Base-by-base conservation (phyloP, 805 yeast species). In the Teunomyces cretensis region DNA sequence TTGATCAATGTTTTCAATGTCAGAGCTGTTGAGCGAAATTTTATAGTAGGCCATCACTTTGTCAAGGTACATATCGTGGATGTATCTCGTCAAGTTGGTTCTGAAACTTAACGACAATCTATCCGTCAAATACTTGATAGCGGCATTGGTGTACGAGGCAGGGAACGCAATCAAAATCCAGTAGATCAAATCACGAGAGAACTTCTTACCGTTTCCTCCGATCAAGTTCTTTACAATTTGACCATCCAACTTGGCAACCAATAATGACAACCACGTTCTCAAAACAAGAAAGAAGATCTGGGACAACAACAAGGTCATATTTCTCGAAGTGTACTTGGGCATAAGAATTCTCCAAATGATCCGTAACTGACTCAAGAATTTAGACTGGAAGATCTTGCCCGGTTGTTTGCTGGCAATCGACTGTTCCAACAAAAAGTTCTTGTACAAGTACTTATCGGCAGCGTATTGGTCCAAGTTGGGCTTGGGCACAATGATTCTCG, bases 91-190 rank as follows among this genome's bases (percentile, higher is more conserved):
- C 55, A 91, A 72, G 52, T 84, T 84, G 1, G 94, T 84, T 72
- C 97, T 80, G 71, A 91, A 91, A 56, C 87, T 88, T 43, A 89
- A 74, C 9, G 96, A 81, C 47, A 91, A 69, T 54, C 88, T 77
- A 57, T 84, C 80, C 44, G 90, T 87, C 54, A 91, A 68, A 57
- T 79, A 88, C 60, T 86, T 87, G 60, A 91, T 91, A 46, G 92
- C 90, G 39, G 96, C 86, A 64, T 91, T 91, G 27, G 96, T 86
- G 63, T 88, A 91, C 2, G 94, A 83, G 0, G 97, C 96, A 2
- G 98, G 98, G 50, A 91, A 81, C 0, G 97, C 97, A 59, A 91
- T 83, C 48, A 87, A 66, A 47, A 91, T 80, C 97, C 97, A 91
- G 63, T 86, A 86, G 8, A 81, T 76, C 62, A 91, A 72, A 61